Base-by-base conservation (phyloP, 2,329 filamentous ascomycete species). In the Sclerotinia spermophila region DNA sequence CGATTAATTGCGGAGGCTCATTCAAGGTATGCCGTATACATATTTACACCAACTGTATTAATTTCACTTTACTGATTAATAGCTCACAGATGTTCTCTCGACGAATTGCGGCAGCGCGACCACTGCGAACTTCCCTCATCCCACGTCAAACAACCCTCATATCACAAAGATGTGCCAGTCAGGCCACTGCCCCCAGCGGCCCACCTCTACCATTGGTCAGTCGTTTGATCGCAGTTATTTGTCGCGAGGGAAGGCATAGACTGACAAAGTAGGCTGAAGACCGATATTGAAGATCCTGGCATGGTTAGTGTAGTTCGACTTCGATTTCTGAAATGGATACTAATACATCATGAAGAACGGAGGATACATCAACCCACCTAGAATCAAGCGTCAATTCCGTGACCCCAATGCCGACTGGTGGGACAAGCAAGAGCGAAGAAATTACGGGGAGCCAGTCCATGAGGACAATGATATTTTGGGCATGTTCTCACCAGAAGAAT, bases 361-460 rank as follows among this genome's bases (percentile, higher is more conserved):
- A 79, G 91, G 91, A 81, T 96, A 93, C 81, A 86, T 92, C 79
- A 93, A 94, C 83, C 92, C 92, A 71, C 88, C 89, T 21, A 83
- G 86, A 69, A 84, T 95, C 82, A 97, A 97, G 86, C 92, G 95
- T 77, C 90, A 94, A 81, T 92, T 93, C 84, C 93, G 96, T 80
- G 96, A 98, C 82, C 96, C 96, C 48, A 88, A 98, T 81, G 95
- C 83, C 79, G 90, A 93, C 80, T 99, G 94, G 93, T 98, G 94
- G 93, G 95, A 99, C 83, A 92, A 94, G 82, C 96, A 99, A 84
- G 96, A 98, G 82, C 90, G 94, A 80, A 89, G 96, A 79, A 98
- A 99, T 86, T 98, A 92, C 81, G 94, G 94, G 82, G 96, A 99
- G 82, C 93, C 95, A 19, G 89, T 97, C 67, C 95, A 99, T 82